Base-by-base conservation (phyloP, 257 asterid species). In the Capsicum rhomboideum region DNA sequence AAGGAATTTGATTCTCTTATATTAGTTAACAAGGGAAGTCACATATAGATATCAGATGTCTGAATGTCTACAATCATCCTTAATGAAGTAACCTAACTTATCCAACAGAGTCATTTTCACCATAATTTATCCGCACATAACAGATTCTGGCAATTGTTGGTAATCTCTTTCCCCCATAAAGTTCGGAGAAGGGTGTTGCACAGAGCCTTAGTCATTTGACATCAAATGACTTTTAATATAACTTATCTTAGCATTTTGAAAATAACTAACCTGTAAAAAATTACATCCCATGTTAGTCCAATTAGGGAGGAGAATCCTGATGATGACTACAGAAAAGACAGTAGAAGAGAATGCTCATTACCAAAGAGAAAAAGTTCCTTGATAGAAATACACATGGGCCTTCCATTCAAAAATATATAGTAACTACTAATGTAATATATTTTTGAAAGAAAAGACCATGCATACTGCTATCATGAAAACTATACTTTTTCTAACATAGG, bases 381-480 rank as follows among this genome's bases (percentile, higher is more conserved):
- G 59, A 82, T 4, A 3, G 49, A 28, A 34, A 63, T 54, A 75
- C 80, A 82, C 85, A 63, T 75, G 88, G 80, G 74, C 56, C 81
- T 85, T 85, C 44, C 88, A 85, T 85, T 85, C 88, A 85, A 85
- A 85, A 85, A 85, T 16, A 84, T 84, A 82, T 63, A 74, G 1
- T 11, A 40, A 56, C 59, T 7, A 4, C 49, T 23, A 23, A 10
- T 10, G 11, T 21, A 74, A 85, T 54, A 84, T 75, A 40, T 31
- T 85, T 85, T 63, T 77, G 88, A 85, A 64, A 52, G 82, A 78
- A 78, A 82, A 49, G 59, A 77, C 52, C 84, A 78, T 42, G 80
- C 79, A 72, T 72, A 72, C 12, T 44, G 56, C 56, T 6, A 72
- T 72, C 79, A 72, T 72, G 79, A 72, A 72, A 72, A 72, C 12